phyloP scores from a whole-genome alignment of 192 early-diverging fungal species.

The Helicostylum pulchrum region DNA sequence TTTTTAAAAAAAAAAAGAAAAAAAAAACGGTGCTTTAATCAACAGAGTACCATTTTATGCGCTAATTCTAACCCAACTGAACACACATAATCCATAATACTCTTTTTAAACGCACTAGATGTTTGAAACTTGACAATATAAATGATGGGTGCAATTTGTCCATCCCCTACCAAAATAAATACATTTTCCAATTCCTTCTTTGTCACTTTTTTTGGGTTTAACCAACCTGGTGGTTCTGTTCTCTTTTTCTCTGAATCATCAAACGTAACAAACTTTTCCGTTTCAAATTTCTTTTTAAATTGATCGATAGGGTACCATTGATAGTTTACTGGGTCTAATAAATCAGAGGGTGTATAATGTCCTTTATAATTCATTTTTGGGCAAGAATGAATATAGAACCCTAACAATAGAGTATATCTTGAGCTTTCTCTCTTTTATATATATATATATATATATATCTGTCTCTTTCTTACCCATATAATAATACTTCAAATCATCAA shows the following conservation, averaged over 20 bases:
- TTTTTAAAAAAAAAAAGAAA: background rate
- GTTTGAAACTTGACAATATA: background rate
- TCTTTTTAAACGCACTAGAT: background rate
- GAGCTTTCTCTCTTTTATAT: background rate
- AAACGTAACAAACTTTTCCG: constrained; percentile 49
- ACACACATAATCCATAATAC: constrained; percentile 8
- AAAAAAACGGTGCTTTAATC: background rate
- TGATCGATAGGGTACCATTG: constrained; percentile 51
- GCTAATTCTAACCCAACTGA: constrained; percentile 4
- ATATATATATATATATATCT: background rate
- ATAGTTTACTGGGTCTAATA: constrained; percentile 70
- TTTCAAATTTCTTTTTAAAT: constrained; percentile 51
- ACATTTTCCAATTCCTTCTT: background rate
- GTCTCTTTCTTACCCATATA: constrained; percentile 74
- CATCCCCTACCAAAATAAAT: constrained; percentile 1
- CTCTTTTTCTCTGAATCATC: constrained; percentile 17
- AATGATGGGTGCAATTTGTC: background rate
- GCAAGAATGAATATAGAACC: constrained; percentile 90
- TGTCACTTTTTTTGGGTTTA: constrained; percentile 2
- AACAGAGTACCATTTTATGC: background rate
- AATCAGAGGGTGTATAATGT: constrained; percentile 77
- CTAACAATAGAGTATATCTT: constrained; percentile 34
- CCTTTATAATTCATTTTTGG: constrained; percentile 95
- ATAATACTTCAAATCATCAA: constrained; percentile 68
- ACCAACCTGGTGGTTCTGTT: constrained; percentile 13